Conservation (phyloP, 306 rosid genomes). For the Canavalia gladiata region DNA sequence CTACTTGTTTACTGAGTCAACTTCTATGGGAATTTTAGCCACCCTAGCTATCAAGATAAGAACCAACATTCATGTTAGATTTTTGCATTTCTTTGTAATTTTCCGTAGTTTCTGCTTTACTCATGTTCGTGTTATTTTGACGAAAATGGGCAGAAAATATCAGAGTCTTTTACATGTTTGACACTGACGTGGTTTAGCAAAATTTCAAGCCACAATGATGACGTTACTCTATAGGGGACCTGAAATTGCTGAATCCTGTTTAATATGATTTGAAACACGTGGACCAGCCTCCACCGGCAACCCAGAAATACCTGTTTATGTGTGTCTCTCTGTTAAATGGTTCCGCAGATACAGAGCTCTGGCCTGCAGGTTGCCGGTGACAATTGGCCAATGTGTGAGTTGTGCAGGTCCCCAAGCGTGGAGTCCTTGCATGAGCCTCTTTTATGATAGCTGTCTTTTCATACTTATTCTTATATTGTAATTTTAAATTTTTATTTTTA, state of each 20-base stretch:
- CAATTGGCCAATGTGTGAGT: constrained; percentile 46
- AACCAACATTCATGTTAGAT: not conserved
- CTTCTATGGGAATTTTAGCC: not conserved
- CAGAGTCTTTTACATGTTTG: not conserved
- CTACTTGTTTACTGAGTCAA: not conserved
- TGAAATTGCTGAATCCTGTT: not conserved
- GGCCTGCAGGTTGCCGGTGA: constrained; percentile 14
- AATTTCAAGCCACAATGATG: constrained; percentile 43
- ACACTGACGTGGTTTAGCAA: constrained; percentile 9
- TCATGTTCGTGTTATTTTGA: not conserved
- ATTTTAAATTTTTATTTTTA: too few relatives aligned
- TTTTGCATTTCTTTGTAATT: too few relatives aligned
- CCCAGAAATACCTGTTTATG: not conserved
- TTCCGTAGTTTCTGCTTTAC: too few relatives aligned
- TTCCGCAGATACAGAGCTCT: not conserved
- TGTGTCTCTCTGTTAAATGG: not conserved
- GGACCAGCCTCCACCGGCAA: constrained; percentile 40
- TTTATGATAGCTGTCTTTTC: not conserved
- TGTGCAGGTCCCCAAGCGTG: constrained; percentile 44
- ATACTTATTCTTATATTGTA: too few relatives aligned
- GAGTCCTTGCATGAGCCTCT: not conserved
- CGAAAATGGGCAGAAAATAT: constrained; percentile 26
- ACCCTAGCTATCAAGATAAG: not conserved
- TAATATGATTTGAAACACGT: constrained; percentile 41
- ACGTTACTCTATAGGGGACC: constrained; percentile 29